phyloP scores from a whole-genome alignment of 2,329 filamentous ascomycete species.

The Colletotrichum camelliae region DNA sequence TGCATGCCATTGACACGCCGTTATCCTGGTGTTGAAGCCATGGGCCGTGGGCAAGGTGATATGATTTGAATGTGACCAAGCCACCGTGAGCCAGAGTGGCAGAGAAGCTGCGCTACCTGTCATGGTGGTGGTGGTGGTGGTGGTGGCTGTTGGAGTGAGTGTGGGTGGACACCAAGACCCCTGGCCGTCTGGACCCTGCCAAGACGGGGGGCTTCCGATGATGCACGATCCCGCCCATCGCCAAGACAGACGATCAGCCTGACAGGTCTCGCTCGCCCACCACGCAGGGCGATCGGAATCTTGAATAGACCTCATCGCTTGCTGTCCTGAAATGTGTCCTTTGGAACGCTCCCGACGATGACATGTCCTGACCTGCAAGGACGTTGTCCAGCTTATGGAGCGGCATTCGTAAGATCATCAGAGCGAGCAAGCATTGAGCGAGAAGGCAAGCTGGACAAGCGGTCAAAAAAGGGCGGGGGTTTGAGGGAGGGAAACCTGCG shows the following conservation, averaged over 20 bases:
- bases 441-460: not conserved
- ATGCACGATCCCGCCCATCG: conserved; percentile 10
- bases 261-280: not conserved
- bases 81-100: not conserved
- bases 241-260: not conserved
- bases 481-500: not conserved
- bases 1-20: not conserved
- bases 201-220: not conserved
- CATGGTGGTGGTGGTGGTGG: not conserved
- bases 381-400: not conserved
- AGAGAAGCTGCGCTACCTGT: not conserved
- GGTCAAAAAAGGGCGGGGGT: not conserved
- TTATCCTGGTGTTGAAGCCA: not conserved
- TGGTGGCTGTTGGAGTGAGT: not conserved
- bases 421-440: not conserved
- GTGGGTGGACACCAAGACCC: not conserved
- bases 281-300: not conserved
- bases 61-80: not conserved
- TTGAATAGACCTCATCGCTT: not conserved
- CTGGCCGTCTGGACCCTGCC: conserved; percentile 18
- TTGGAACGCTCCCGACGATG: not conserved
- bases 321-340: not conserved
- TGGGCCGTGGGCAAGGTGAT: not conserved
- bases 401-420: not conserved
- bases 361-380: not conserved